phyloP scores from a whole-genome alignment of 2,329 filamentous ascomycete genomes.

The Neofusicoccum cordaticola region DNA sequence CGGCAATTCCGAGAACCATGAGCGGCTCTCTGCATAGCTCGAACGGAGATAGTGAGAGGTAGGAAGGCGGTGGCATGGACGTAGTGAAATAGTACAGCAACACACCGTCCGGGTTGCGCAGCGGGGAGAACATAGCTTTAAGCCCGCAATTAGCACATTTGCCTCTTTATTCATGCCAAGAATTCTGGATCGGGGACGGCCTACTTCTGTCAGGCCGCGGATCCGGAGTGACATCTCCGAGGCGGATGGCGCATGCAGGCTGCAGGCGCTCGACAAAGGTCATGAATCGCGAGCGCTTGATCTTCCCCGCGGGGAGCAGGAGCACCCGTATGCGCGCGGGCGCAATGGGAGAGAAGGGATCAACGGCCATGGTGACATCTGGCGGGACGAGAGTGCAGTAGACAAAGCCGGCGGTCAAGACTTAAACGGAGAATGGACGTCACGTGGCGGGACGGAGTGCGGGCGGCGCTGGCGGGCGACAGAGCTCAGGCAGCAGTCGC shows the following conservation, averaged over 20 bases:
- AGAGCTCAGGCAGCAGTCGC: not conserved
- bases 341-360: constrained; percentile 85
- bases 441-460: constrained; percentile 16
- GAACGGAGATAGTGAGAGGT: constrained; percentile 79
- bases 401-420: constrained; percentile 10
- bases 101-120: constrained; percentile 80
- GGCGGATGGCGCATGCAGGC: constrained; percentile 74
- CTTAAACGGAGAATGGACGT: constrained; percentile 20
- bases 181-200: constrained; percentile 28
- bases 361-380: constrained; percentile 73
- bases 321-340: constrained; percentile 87
- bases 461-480: not conserved
- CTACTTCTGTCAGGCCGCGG: constrained; percentile 80
- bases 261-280: constrained; percentile 76
- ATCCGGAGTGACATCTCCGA: constrained; percentile 85
- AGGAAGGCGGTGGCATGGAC: constrained; percentile 73
- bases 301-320: constrained; percentile 80
- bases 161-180: not conserved
- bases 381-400: constrained; percentile 18
- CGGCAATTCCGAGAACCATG: constrained; percentile 78
- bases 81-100: constrained; percentile 87
- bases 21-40: constrained; percentile 85
- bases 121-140: constrained; percentile 87
- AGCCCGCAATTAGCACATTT: constrained; percentile 24
- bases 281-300: constrained; percentile 76